A percentile compares a stretch with the other conserved stretches of the same genome.
phyloP scores from a whole-genome alignment of 2,329 filamentous ascomycete genomes.

The Ascosphaera acerosa region DNA sequence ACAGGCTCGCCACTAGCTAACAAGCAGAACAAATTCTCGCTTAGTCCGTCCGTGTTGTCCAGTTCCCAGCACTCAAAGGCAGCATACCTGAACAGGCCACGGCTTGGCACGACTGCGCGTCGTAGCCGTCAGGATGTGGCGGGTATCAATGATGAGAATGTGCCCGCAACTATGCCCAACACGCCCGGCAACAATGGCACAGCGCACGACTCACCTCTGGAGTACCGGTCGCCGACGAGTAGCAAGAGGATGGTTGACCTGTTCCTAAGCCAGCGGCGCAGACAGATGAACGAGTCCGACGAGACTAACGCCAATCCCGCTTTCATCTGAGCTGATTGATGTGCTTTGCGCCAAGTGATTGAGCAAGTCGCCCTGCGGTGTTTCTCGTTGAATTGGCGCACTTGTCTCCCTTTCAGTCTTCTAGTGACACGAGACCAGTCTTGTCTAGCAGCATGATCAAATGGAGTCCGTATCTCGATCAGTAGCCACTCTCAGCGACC shows the following conservation, averaged over 20 bases:
- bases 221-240: constrained; percentile 6
- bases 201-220: constrained; percentile 2
- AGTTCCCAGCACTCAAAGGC: not conserved
- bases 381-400: too few relatives aligned
- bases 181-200: not conserved
- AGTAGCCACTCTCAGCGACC: too few relatives aligned
- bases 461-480: too few relatives aligned
- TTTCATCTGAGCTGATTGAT: constrained; percentile 6
- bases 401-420: too few relatives aligned
- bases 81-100: not conserved
- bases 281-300: constrained; percentile 3
- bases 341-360: too few relatives aligned
- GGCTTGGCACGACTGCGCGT: constrained; percentile 1
- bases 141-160: constrained; percentile 6
- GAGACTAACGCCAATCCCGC: constrained; percentile 5
- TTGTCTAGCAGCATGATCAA: too few relatives aligned
- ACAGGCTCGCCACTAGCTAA: not conserved
- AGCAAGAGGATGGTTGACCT: constrained; percentile 8
- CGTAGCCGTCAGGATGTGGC: constrained; percentile 2
- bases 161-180: constrained; percentile 1
- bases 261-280: constrained; percentile 6
- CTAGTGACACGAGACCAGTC: too few relatives aligned
- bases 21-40: not conserved
- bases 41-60: not conserved
- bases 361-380: too few relatives aligned